Percentiles rank a stretch among this genome's conserved stretches.
phyloP scores from a whole-genome alignment of 352 stramenopile genomes.

The Pythium insidiosum region DNA sequence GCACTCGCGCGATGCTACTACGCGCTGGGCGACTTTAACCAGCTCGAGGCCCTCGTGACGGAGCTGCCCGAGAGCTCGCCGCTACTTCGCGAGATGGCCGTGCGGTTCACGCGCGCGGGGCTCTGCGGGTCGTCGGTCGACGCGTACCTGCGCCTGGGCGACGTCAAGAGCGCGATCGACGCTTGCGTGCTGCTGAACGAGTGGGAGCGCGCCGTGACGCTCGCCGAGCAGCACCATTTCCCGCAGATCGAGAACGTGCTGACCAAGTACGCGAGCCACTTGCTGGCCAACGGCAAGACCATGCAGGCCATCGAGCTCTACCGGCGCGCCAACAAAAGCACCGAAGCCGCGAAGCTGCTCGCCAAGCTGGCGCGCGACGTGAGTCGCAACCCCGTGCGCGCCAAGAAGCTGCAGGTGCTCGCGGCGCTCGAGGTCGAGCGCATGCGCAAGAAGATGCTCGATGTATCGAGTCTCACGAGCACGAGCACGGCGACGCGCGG shows the following conservation, averaged over 20 bases:
- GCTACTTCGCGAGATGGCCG: constrained; percentile 77
- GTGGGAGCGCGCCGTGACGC: constrained; percentile 85
- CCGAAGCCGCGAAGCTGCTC: constrained; percentile 88
- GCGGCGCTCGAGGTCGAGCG: constrained; percentile 92
- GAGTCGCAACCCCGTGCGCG: constrained; percentile 72
- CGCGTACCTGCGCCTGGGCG: constrained; percentile 82
- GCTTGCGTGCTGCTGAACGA: constrained; percentile 91
- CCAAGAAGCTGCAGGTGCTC: constrained; percentile 92
- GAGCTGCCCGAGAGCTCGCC: constrained; percentile 76
- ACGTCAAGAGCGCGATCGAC: constrained; percentile 91
- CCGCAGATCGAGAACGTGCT: constrained; percentile 92
- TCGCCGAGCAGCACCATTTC: constrained; percentile 90
- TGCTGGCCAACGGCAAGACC: constrained; percentile 82
- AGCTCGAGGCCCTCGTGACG: constrained; percentile 78
- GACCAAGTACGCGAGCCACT: constrained; percentile 81
- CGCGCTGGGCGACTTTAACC: constrained; percentile 82
- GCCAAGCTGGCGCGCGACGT: constrained; percentile 82
- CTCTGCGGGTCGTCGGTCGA: constrained; percentile 78
- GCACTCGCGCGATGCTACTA: constrained; percentile 89
- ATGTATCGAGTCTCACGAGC: constrained; percentile 43
- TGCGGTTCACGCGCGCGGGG: constrained; percentile 85
- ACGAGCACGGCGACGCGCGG: constrained; percentile 31
- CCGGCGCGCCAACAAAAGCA: constrained; percentile 88
- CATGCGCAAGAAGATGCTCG: constrained; percentile 87
- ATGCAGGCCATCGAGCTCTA: constrained; percentile 91